Conservation (phyloP, 495 filamentous ascomycete genomes). For the Articulospora tetracladia region DNA sequence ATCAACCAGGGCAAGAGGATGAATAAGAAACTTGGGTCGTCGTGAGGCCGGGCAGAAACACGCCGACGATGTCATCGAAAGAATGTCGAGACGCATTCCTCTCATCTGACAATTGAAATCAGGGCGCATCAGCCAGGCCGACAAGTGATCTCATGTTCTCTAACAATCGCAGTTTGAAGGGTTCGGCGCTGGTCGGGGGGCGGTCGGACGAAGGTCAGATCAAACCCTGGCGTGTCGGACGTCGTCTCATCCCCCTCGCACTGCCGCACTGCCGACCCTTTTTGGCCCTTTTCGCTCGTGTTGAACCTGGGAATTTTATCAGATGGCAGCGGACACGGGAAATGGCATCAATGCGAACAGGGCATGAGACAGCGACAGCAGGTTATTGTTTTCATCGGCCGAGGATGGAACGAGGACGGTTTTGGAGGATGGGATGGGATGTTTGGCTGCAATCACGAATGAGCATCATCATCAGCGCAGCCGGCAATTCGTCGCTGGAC, state of each 20-base stretch:
- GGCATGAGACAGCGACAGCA: neutral
- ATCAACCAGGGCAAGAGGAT: too few species aligned
- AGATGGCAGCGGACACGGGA: slow-evolving; percentile 11
- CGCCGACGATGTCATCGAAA: neutral
- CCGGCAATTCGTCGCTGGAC: neutral
- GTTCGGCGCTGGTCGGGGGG: neutral
- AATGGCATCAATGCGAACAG: slow-evolving; percentile 10
- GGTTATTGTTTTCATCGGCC: neutral
- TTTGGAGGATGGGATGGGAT: neutral
- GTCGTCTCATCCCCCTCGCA: slow-evolving; percentile 18
- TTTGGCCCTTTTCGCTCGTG: too few species aligned
- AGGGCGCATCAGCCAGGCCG: neutral
- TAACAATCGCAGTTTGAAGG: slow-evolving; percentile 14
- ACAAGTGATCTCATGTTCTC: slow-evolving; percentile 15
- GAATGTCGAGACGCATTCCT: neutral
- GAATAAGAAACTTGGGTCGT: neutral
- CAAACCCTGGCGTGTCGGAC: slow-evolving; percentile 14
- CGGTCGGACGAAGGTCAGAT: slow-evolving; percentile 3
- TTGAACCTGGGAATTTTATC: too few species aligned
- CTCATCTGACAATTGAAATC: neutral
- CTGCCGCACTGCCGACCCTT: too few species aligned
- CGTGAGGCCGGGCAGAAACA: too few species aligned
- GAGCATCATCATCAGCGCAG: neutral
- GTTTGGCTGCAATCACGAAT: neutral
- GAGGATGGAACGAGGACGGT: neutral